Conservation (phyloP, 352 stramenopile genomes). For the Peronospora destructor region DNA sequence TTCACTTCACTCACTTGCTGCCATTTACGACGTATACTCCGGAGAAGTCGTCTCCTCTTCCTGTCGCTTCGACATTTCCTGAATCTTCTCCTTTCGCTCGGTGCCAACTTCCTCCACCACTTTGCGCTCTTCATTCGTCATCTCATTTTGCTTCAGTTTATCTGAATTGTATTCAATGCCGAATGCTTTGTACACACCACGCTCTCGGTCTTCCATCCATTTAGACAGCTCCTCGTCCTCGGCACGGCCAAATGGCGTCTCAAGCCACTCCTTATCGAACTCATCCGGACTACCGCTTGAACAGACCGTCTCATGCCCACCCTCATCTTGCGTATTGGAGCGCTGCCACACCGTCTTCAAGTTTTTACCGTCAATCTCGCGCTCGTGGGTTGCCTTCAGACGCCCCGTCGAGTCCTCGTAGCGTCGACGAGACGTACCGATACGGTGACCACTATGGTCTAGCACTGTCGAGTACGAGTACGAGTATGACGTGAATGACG, state of each 20-base stretch:
- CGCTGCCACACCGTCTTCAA: slow-evolving; percentile 51
- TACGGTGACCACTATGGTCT: slow-evolving; percentile 45
- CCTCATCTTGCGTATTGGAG: slow-evolving; percentile 41
- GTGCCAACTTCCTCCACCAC: slow-evolving; percentile 15
- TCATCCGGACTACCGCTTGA: slow-evolving; percentile 36
- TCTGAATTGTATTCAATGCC: slow-evolving; percentile 35
- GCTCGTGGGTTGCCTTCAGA: slow-evolving; percentile 65
- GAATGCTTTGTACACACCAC: slow-evolving; percentile 25
- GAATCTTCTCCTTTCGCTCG: slow-evolving; percentile 48
- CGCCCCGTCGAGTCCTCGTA: slow-evolving; percentile 72
- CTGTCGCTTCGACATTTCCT: slow-evolving; percentile 49
- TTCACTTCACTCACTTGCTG: background rate
- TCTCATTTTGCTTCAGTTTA: slow-evolving; percentile 9
- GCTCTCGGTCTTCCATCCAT: slow-evolving; percentile 24
- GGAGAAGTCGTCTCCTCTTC: slow-evolving; percentile 63
- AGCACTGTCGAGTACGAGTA: slow-evolving; percentile 61
- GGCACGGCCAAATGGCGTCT: slow-evolving; percentile 54
- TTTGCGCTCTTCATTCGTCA: slow-evolving; percentile 15
- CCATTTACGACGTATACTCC: slow-evolving; percentile 22
- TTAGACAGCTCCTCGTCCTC: slow-evolving; percentile 32
- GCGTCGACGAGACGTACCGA: slow-evolving; percentile 49
- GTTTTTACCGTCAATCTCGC: slow-evolving; percentile 57
- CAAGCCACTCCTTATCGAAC: slow-evolving; percentile 59
- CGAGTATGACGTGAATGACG: slow-evolving; percentile 48
- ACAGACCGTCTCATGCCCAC: slow-evolving; percentile 42